These are phyloP conservation scores for Ceratocystis ficicola DNA, from an alignment of 2,329 filamentous ascomycete species.

Conservation along the genomic window DNA sequence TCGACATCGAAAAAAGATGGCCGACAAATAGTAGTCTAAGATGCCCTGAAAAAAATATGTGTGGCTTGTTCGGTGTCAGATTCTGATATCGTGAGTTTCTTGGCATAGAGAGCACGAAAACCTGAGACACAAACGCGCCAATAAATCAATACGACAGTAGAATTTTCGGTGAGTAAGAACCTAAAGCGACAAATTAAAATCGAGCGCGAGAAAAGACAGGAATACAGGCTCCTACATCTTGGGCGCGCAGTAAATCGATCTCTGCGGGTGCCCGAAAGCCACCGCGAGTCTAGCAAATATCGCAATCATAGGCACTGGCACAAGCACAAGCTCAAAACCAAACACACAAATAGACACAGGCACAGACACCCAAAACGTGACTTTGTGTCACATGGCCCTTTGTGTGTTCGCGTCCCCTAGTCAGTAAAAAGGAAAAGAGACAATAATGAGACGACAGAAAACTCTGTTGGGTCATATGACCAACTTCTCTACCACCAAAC, in stretches of 20 bases:
- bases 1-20: neutral
- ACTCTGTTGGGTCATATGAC: conserved; percentile 14
- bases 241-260: neutral
- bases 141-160: neutral
- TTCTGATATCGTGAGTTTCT: neutral
- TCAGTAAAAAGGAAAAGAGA: neutral
- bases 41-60: neutral
- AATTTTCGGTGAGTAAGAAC: neutral
- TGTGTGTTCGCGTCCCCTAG: neutral
- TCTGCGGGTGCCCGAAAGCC: neutral
- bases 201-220: neutral
- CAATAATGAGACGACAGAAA: conserved; percentile 6
- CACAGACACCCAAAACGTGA: conserved; percentile 4
- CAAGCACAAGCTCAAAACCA: neutral
- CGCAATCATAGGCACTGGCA: neutral
- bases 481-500: conserved; percentile 6
- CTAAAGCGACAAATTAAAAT: neutral
- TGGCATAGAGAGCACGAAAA: neutral
- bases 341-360: conserved; percentile 7
- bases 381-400: conserved; percentile 6
- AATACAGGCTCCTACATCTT: neutral
- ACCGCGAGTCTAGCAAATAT: neutral
- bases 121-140: neutral
- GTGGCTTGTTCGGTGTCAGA: neutral
- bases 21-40: neutral